Conservation (phyloP, 208 protist genomes). For the Herpetomonas samuelpessoai region DNA sequence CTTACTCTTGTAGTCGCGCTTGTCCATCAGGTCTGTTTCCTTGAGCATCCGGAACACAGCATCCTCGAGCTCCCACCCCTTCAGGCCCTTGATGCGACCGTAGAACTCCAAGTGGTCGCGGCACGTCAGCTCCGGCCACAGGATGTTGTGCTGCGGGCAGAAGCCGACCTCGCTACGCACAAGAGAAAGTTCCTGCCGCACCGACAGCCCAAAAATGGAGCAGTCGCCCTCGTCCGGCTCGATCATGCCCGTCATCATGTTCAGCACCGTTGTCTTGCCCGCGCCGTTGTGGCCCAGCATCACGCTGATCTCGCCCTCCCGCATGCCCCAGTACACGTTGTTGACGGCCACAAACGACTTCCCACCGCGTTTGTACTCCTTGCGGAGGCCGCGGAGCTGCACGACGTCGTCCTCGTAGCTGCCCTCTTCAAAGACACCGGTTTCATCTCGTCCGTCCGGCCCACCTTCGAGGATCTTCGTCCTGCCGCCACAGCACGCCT, state of each 20-base stretch:
- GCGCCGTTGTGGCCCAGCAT: constrained; percentile 83
- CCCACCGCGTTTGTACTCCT: constrained; percentile 35
- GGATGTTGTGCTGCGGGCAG: constrained; percentile 45
- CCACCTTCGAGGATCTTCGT: constrained; percentile 18
- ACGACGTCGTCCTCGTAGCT: constrained; percentile 20
- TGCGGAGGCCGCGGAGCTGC: constrained; percentile 27
- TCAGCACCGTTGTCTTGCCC: constrained; percentile 79
- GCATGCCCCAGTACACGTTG: constrained; percentile 69
- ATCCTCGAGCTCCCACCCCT: constrained; percentile 20
- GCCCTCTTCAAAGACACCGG: constrained; percentile 35
- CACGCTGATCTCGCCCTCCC: constrained; percentile 65
- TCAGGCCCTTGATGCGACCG: constrained; percentile 85
- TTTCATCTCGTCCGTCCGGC: constrained; percentile 16
- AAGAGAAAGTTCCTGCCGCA: constrained; percentile 20
- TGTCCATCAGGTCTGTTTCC: constrained; percentile 32
- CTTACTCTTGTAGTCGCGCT: constrained; percentile 17
- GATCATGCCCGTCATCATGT: constrained; percentile 75
- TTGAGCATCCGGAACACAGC: constrained; percentile 22
- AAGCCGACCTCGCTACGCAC: constrained; percentile 74
- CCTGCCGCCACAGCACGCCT: constrained; percentile 4
- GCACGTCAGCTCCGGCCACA: constrained; percentile 72
- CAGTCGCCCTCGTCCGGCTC: constrained; percentile 57
- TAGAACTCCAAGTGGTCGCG: constrained; percentile 87
- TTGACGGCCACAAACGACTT: constrained; percentile 59
- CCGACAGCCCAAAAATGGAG: constrained; percentile 38